These are phyloP conservation scores for Mortierella sp. DNA, from an alignment of 371 early-diverging fungal genomes.

Conservation along the genomic window DNA sequence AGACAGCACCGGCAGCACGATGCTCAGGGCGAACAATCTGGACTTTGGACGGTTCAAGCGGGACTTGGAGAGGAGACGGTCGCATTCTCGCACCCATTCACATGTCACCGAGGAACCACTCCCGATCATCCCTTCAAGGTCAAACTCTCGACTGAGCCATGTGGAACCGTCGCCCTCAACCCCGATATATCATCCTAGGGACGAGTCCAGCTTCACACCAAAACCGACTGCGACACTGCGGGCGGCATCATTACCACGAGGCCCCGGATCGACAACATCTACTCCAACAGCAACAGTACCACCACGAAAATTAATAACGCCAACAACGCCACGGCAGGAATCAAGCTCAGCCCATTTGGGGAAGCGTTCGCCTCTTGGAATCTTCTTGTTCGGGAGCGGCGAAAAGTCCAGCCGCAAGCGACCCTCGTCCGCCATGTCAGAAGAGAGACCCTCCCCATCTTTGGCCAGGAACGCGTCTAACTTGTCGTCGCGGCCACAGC, in stretches of 20 bases:
- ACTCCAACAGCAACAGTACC: not conserved
- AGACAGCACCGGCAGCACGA: not conserved
- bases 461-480: not conserved
- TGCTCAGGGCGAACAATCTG: conserved; percentile 11
- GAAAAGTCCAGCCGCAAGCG: conserved; percentile 26
- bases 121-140: not conserved
- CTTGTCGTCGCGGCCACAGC: not conserved
- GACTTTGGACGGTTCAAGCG: conserved; percentile 55
- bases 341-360: not conserved
- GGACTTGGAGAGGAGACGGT: conserved; percentile 44
- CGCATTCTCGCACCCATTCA: conserved; percentile 13
- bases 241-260: not conserved
- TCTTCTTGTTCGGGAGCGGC: conserved; percentile 22
- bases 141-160: not conserved
- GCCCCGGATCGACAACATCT: not conserved
- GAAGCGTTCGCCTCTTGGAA: not conserved
- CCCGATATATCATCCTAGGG: not conserved
- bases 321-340: not conserved
- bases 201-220: not conserved
- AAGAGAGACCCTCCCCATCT: not conserved
- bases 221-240: not conserved
- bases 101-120: not conserved
- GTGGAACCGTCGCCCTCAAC: not conserved
- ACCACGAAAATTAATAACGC: not conserved
- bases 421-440: conserved; percentile 16